phyloP scores from a whole-genome alignment of 768 basidiomycete species.

The Bullera alba region DNA sequence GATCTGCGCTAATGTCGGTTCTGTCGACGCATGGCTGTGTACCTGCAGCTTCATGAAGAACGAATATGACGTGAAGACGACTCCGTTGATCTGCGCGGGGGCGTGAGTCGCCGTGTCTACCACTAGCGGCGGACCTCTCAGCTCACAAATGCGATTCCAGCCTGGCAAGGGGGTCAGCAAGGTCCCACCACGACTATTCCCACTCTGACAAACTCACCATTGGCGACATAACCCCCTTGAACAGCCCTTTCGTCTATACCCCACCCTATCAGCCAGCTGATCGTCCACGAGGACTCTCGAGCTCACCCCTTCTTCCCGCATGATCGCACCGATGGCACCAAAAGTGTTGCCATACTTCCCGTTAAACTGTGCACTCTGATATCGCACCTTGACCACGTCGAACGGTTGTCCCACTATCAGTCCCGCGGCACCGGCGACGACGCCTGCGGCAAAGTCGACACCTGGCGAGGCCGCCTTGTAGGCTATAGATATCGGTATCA shows the following conservation, averaged over 20 bases:
- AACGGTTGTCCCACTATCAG: conserved; percentile 70
- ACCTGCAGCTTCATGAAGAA: conserved; percentile 67
- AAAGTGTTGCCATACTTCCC: conserved; percentile 39
- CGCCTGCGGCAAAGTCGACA: conserved; percentile 73
- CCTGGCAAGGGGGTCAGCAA: conserved; percentile 15
- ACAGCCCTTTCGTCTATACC: conserved; percentile 37
- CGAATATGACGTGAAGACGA: conserved; percentile 78
- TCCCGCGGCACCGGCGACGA: conserved; percentile 61
- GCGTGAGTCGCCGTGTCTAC: neutral
- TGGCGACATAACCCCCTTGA: conserved; percentile 56
- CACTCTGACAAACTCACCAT: too few species aligned
- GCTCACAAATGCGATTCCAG: conserved; percentile 44
- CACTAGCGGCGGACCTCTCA: neutral
- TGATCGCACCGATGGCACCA: conserved; percentile 40
- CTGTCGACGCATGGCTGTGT: conserved; percentile 35
- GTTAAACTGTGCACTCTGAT: conserved; percentile 40
- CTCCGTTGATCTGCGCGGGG: conserved; percentile 56
- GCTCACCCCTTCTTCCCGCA: conserved; percentile 39
- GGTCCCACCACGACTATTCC: too few species aligned
- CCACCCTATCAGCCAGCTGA: neutral
- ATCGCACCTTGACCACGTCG: conserved; percentile 55
- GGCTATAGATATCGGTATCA: neutral
- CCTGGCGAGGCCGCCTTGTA: conserved; percentile 48
- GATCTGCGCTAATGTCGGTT: conserved; percentile 66
- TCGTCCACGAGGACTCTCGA: neutral